These are phyloP conservation scores for Aspergillus taichungensis DNA, from an alignment of 495 filamentous ascomycete species.

Conservation along the genomic window DNA sequence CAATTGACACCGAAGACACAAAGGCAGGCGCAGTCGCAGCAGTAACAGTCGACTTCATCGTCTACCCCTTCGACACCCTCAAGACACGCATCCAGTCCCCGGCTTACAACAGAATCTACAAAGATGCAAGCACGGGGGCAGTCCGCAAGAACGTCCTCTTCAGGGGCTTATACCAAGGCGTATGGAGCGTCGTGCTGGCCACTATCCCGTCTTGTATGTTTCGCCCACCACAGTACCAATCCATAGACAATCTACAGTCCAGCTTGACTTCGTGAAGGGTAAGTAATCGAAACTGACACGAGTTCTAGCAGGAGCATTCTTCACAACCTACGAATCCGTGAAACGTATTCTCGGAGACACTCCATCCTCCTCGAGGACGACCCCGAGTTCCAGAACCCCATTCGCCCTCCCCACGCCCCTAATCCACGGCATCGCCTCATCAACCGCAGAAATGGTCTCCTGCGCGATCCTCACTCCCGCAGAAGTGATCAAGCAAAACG, in stretches of 20 bases:
- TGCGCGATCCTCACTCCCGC: conserved; percentile 82
- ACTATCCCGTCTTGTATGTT: conserved; percentile 72
- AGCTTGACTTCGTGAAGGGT: no score
- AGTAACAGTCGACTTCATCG: conserved; percentile 67
- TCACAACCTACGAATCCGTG: conserved; percentile 74
- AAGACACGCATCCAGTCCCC: conserved; percentile 79
- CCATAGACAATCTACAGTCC: no score
- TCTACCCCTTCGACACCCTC: conserved; percentile 79
- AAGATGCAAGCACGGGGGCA: conserved; percentile 40
- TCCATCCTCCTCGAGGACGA: conserved; percentile 26
- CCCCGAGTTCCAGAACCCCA: conserved; percentile 2
- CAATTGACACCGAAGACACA: not conserved
- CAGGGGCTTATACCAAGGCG: conserved; percentile 75
- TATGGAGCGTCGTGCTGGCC: conserved; percentile 79
- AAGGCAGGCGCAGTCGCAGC: conserved; percentile 78
- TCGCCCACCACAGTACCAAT: not conserved
- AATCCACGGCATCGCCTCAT: conserved; percentile 63
- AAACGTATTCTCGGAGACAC: conserved; percentile 48
- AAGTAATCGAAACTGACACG: not conserved
- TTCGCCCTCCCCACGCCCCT: conserved; percentile 49
- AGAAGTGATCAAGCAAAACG: conserved; percentile 90
- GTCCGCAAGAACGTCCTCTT: conserved; percentile 51
- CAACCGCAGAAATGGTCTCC: conserved; percentile 66
- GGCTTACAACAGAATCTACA: conserved; percentile 57
- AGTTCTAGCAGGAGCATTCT: conserved; percentile 69